Evolutionary conservation across 345 rosid species (phyloP).

Genomic region (Iberis pinnata): DNA sequence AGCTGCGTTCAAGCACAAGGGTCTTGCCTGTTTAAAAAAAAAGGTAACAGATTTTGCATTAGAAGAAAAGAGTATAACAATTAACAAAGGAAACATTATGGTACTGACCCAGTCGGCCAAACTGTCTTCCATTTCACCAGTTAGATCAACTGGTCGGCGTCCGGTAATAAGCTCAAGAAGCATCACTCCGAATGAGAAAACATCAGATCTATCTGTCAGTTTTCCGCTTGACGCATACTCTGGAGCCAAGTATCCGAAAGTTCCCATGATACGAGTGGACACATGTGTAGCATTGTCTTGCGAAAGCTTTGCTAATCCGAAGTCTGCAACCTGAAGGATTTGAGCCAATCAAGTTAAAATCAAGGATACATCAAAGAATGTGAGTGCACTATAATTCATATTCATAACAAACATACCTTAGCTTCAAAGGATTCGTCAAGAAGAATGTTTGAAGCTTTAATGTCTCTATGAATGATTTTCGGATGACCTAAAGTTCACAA

Average conservation of each 20-base stretch:
- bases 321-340: constrained; percentile 75
- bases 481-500: constrained; percentile 51
- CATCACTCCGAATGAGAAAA: constrained; percentile 83
- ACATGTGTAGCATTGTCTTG: constrained; percentile 80
- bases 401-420: constrained; percentile 40
- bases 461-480: constrained; percentile 66
- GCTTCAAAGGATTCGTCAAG: constrained; percentile 67
- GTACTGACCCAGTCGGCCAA: constrained; percentile 75
- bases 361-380: not conserved
- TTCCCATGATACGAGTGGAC: constrained; percentile 97
- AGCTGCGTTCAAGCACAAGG: constrained; percentile 43
- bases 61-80: not conserved
- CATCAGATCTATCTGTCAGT: constrained; percentile 86
- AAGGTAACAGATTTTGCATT: not conserved
- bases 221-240: constrained; percentile 91
- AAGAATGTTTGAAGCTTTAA: constrained; percentile 75
- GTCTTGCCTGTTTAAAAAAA: constrained; percentile 81
- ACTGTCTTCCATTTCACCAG: constrained; percentile 75
- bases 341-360: constrained; percentile 5
- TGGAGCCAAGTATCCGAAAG: no score
- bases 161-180: constrained; percentile 77
- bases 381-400: not conserved
- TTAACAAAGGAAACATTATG: not conserved
- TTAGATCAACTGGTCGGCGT: constrained; percentile 54
- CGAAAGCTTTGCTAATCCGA: constrained; percentile 78